Evolutionary conservation across 1,284 basidiomycete species (phyloP).

Genomic region (Tilletia setariae): DNA sequence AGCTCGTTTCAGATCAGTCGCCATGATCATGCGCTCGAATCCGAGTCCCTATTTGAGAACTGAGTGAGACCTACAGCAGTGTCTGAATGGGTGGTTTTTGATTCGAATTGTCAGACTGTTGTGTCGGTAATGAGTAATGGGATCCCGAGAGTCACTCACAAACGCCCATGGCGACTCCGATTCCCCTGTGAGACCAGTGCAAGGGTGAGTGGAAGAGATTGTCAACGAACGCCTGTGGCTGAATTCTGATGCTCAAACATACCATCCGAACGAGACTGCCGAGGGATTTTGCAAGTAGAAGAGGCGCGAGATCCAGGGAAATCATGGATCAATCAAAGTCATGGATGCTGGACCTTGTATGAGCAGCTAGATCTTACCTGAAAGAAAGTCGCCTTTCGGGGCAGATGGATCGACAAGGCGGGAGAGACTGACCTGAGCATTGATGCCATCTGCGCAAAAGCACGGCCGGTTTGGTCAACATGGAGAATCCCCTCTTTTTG

Average conservation of each 20-base stretch:
- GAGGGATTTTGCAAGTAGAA: background rate
- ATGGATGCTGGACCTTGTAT: background rate
- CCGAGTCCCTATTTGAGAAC: too few relatives aligned
- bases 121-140: background rate
- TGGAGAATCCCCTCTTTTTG: background rate
- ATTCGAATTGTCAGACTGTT: too few relatives aligned
- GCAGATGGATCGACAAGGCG: constrained; percentile 26
- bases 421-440: constrained; percentile 22
- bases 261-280: constrained; percentile 2
- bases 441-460: constrained; percentile 16
- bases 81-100: too few relatives aligned
- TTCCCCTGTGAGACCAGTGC: constrained; percentile 14
- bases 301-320: too few relatives aligned
- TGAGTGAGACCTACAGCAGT: background rate
- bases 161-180: constrained; percentile 20
- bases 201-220: background rate
- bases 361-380: constrained; percentile 15
- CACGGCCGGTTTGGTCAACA: too few relatives aligned
- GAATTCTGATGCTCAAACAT: background rate
- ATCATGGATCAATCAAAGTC: too few relatives aligned
- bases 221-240: background rate
- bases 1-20: too few relatives aligned
- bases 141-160: background rate
- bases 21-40: too few relatives aligned
- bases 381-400: constrained; percentile 31